A percentile compares a stretch with the other conserved stretches of the same genome.
phyloP scores from a whole-genome alignment of 805 yeast genomes.

The Zygotorulaspora florentina region DNA sequence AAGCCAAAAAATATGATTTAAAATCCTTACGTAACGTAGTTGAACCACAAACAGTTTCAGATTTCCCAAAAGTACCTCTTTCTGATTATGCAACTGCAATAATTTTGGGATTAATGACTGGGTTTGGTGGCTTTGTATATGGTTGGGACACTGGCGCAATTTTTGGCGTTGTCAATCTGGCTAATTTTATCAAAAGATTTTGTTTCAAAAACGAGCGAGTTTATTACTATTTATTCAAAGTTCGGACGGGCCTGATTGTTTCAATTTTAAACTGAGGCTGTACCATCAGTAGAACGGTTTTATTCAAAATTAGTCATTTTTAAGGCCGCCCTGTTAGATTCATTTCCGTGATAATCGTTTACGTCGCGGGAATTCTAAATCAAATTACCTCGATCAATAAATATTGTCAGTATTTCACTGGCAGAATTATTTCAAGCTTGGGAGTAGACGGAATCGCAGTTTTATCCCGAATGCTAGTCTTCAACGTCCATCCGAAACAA shows the following conservation, averaged over 20 bases:
- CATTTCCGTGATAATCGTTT: constrained; percentile 55
- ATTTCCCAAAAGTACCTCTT: constrained; percentile 34
- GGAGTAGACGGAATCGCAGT: too few species aligned
- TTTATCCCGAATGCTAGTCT: constrained; percentile 60
- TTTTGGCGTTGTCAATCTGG: constrained; percentile 59
- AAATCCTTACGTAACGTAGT: constrained; percentile 8
- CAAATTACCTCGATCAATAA: constrained; percentile 51
- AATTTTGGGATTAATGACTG: constrained; percentile 29
- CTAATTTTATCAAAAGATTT: constrained; percentile 53
- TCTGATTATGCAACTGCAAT: constrained; percentile 34
- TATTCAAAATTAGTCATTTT: constrained; percentile 55
- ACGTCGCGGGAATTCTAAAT: constrained; percentile 61
- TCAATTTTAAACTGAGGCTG: too few species aligned
- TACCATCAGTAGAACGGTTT: constrained; percentile 47
- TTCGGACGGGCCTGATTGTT: constrained; percentile 44
- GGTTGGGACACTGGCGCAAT: constrained; percentile 82
- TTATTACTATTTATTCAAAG: constrained; percentile 43
- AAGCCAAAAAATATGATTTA: too few species aligned
- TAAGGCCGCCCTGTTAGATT: constrained; percentile 63
- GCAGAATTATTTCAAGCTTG: constrained; percentile 49
- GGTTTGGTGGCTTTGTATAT: constrained; percentile 43
- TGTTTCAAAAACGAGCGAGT: constrained; percentile 46
- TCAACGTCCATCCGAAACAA: constrained; percentile 37
- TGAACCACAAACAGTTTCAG: constrained; percentile 11
- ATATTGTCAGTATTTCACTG: constrained; percentile 71